Evolutionary conservation across 1,139 yeast species (phyloP).

Genomic region (Candida albicans): DNA sequence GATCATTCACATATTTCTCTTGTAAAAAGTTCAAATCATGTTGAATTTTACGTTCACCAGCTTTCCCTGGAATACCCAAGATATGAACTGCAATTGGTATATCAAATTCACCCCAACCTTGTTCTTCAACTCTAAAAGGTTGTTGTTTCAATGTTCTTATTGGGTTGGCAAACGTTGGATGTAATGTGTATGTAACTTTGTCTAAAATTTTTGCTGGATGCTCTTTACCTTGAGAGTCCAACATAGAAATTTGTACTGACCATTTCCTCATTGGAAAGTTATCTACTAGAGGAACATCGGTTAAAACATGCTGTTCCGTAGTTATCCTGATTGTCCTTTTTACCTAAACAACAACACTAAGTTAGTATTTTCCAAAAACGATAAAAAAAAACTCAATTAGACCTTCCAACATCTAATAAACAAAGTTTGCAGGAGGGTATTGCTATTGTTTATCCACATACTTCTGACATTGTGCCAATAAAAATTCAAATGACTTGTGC

Average conservation of each 20-base stretch:
- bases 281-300: conserved; percentile 83
- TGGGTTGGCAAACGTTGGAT: conserved; percentile 93
- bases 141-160: conserved; percentile 75
- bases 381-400: background rate
- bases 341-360: conserved; percentile 36
- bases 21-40: conserved; percentile 88
- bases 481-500: background rate
- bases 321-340: conserved; percentile 88
- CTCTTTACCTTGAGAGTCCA: conserved; percentile 80
- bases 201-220: conserved; percentile 88
- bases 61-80: conserved; percentile 65
- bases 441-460: conserved; percentile 6
- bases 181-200: conserved; percentile 88
- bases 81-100: conserved; percentile 76
- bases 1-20: conserved; percentile 77
- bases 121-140: conserved; percentile 89
- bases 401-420: background rate
- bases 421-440: background rate
- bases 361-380: conserved; percentile 16
- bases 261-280: conserved; percentile 97
- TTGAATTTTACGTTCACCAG: conserved; percentile 80
- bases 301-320: conserved; percentile 80
- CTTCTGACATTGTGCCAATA: conserved; percentile 13
- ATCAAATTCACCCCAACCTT: conserved; percentile 99
- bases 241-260: conserved; percentile 73